Conservation (phyloP, 345 rosid genomes). For the Iberis pinnata region DNA sequence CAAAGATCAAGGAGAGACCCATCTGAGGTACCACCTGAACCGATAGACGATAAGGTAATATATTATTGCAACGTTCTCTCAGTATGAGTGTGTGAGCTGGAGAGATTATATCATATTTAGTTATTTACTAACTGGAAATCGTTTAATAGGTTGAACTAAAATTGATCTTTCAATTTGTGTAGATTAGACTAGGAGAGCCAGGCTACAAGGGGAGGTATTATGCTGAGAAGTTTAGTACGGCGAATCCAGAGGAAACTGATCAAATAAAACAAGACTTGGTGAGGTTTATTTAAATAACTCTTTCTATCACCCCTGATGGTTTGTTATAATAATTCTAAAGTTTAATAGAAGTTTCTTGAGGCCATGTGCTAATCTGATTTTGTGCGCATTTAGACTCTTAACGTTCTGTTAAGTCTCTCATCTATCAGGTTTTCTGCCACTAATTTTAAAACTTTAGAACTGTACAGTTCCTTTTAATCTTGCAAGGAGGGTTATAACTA, state of each 20-base stretch:
- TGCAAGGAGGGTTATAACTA: conserved; percentile 4
- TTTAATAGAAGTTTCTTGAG: conserved; percentile 2
- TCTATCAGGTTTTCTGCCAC: neutral
- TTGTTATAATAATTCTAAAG: conserved; percentile 1
- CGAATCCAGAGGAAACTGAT: conserved; percentile 53
- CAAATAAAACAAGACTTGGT: conserved; percentile 67
- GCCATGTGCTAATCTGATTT: conserved; percentile 2
- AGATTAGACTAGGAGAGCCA: conserved; percentile 93
- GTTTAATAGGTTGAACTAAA: conserved; percentile 2
- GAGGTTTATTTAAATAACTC: conserved; percentile 29
- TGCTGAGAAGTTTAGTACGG: conserved; percentile 65
- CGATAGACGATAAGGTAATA: conserved; percentile 62
- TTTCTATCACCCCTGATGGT: neutral
- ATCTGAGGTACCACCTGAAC: conserved; percentile 50
- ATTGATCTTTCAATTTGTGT: conserved; percentile 3
- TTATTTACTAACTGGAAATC: neutral
- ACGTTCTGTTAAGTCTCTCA: conserved; percentile 8
- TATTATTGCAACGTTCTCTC: neutral
- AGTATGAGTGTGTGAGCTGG: conserved; percentile 1
- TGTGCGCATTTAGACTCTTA: neutral
- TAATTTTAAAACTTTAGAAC: neutral
- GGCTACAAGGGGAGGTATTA: conserved; percentile 94
- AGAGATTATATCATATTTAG: conserved; percentile 5
- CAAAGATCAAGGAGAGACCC: conserved; percentile 65
- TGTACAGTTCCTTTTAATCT: neutral